These are phyloP conservation scores for Annulohypoxylon bovei DNA, from an alignment of 495 filamentous ascomycete species.

Conservation along the genomic window DNA sequence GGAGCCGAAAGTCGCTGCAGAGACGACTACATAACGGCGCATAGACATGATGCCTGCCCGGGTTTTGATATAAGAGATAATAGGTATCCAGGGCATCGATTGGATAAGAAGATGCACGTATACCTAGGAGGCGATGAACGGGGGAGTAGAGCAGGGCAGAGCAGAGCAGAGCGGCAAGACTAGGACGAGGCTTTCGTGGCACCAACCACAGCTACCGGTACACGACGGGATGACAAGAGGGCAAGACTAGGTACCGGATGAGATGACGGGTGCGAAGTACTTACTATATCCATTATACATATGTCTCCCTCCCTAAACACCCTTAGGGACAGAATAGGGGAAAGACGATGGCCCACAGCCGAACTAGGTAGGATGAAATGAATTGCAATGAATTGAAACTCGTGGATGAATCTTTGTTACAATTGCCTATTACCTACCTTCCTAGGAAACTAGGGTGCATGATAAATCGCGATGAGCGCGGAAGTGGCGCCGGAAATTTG, in stretches of 20 bases:
- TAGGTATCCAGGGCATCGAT: not conserved
- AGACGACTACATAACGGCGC: slow-evolving; percentile 8
- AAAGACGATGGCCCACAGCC: not conserved
- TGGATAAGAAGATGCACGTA: slow-evolving; percentile 8
- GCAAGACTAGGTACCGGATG: not conserved
- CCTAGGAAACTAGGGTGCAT: not conserved
- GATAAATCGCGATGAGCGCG: not conserved
- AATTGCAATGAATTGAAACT: not conserved
- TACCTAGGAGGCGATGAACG: not conserved
- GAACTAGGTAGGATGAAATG: not conserved
- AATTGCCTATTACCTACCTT: no score
- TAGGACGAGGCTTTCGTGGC: not conserved
- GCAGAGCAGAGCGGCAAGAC: not conserved
- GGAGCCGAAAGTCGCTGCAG: slow-evolving; percentile 7
- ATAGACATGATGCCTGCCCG: not conserved
- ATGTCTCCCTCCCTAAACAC: not conserved
- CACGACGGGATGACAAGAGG: not conserved
- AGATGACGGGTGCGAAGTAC: not conserved
- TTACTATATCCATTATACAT: not conserved
- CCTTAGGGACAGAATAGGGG: not conserved
- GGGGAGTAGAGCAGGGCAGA: not conserved
- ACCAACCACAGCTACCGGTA: not conserved
- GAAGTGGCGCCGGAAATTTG: not conserved
- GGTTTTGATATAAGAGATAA: not conserved
- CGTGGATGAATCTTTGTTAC: no score